phyloP scores from a whole-genome alignment of 2,329 filamentous ascomycete species.

The Botryotinia convoluta region DNA sequence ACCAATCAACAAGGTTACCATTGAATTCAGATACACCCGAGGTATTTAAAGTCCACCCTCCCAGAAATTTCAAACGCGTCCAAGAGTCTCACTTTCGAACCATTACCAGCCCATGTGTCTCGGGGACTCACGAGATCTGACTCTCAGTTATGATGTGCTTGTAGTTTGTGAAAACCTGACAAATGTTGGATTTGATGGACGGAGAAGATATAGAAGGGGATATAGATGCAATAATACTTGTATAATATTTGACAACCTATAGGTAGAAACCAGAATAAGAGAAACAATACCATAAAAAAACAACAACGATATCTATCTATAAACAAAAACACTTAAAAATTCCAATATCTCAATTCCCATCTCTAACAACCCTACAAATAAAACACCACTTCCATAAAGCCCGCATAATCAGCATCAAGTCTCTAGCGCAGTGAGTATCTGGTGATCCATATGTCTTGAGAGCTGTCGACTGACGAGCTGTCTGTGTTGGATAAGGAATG shows the following conservation, averaged over 20 bases:
- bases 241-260: background rate
- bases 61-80: background rate
- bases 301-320: background rate
- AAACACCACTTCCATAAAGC: accelerated
- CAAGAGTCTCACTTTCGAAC: background rate
- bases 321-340: accelerated
- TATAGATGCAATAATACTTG: background rate
- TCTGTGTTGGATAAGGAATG: background rate
- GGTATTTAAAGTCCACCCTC: background rate
- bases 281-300: background rate
- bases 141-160: background rate
- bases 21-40: background rate
- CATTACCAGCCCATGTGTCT: no score
- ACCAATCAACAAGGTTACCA: no score
- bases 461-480: no score
- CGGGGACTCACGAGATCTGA: background rate
- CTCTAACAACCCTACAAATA: background rate
- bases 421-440: background rate
- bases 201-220: background rate
- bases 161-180: accelerated
- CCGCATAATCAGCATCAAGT: background rate
- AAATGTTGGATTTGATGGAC: accelerated
- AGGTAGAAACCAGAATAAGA: accelerated
- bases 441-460: background rate
- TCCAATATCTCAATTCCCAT: background rate